Conservation (phyloP, 345 rosid species). For the Tarenaya hassleriana region DNA sequence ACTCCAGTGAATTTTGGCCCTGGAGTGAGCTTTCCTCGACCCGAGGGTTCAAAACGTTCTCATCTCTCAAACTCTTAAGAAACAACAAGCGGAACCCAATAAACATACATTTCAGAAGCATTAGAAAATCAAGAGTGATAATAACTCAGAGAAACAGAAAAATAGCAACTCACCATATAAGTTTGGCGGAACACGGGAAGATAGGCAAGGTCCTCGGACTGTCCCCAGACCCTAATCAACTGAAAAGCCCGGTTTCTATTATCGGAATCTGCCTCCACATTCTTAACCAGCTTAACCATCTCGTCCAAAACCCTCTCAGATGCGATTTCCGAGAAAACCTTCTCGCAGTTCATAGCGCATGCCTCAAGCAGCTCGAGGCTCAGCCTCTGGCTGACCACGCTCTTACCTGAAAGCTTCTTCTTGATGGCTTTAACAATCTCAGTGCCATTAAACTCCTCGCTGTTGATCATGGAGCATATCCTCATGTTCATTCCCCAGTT, state of each 20-base stretch:
- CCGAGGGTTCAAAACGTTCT: slow-evolving; percentile 23
- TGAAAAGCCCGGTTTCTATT: slow-evolving; percentile 54
- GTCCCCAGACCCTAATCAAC: slow-evolving; percentile 80
- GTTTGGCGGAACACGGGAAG: slow-evolving; percentile 79
- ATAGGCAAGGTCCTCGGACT: slow-evolving; percentile 63
- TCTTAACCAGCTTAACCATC: slow-evolving; percentile 70
- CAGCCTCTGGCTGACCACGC: slow-evolving; percentile 46
- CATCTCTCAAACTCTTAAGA: slow-evolving; percentile 51
- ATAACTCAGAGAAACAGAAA: background rate
- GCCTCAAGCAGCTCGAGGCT: slow-evolving; percentile 77
- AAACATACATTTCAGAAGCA: background rate
- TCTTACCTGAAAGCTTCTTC: slow-evolving; percentile 60
- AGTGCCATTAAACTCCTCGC: slow-evolving; percentile 50
- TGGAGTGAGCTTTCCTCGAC: slow-evolving; percentile 30
- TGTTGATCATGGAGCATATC: slow-evolving; percentile 75
- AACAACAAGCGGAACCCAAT: slow-evolving; percentile 4
- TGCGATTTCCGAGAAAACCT: slow-evolving; percentile 71
- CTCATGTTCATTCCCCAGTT: slow-evolving; percentile 91
- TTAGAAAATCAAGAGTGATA: background rate
- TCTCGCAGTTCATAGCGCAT: slow-evolving; percentile 67
- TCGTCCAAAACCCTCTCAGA: slow-evolving; percentile 80
- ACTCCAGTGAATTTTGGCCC: slow-evolving; percentile 40
- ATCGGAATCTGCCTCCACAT: slow-evolving; percentile 40
- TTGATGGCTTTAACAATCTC: slow-evolving; percentile 68
- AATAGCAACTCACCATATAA: slow-evolving; percentile 39